phyloP scores from a whole-genome alignment of 1,139 yeast genomes.

The Saccharomyces hybrid region DNA sequence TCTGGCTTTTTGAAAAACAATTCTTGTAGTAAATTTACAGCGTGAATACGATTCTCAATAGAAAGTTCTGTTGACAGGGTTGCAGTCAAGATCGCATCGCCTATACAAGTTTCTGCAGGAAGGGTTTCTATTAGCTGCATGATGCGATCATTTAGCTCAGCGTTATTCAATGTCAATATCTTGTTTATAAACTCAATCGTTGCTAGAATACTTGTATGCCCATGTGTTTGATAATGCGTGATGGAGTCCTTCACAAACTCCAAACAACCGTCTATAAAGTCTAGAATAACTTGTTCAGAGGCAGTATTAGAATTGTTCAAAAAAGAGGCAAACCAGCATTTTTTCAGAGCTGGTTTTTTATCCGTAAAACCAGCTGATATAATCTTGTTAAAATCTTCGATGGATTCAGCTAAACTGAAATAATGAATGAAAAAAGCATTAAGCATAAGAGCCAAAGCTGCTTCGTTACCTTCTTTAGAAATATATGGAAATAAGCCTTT shows the following conservation, averaged over 20 bases:
- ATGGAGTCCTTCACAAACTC: constrained; percentile 13
- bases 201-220: constrained; percentile 18
- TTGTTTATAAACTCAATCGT: constrained; percentile 19
- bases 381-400: constrained; percentile 20
- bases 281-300: constrained; percentile 34
- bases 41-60: constrained; percentile 16
- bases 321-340: constrained; percentile 54
- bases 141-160: constrained; percentile 9
- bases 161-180: constrained; percentile 6
- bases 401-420: constrained; percentile 17
- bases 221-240: constrained; percentile 17
- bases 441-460: constrained; percentile 46
- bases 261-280: constrained; percentile 30
- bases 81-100: constrained; percentile 19
- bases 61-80: constrained; percentile 17
- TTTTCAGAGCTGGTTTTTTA: constrained; percentile 53
- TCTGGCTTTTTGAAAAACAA: constrained; percentile 20
- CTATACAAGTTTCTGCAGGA: constrained; percentile 14
- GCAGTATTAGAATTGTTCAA: constrained; percentile 30
- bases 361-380: constrained; percentile 56
- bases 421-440: constrained; percentile 44
- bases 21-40: constrained; percentile 14
- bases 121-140: constrained; percentile 10
- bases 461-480: constrained; percentile 70
- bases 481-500: constrained; percentile 44